Evolutionary conservation across 306 rosid genomes (phyloP).

Genomic region (Corylus heterophylla): DNA sequence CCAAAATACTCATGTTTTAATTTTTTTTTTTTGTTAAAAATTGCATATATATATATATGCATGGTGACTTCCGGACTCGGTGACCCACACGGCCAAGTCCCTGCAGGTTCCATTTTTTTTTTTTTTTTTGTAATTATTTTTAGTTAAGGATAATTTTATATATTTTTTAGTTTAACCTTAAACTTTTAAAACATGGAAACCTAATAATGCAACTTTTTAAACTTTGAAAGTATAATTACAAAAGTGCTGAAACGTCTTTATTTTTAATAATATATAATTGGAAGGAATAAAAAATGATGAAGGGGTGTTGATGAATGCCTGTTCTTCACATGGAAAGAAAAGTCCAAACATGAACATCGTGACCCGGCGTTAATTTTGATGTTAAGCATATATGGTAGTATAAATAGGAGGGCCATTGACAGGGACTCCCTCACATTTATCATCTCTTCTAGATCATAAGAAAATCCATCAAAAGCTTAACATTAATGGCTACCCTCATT

Average conservation of each 20-base stretch:
- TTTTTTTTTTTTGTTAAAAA: too few relatives aligned
- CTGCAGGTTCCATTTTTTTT: too few relatives aligned
- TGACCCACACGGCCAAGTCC: too few relatives aligned
- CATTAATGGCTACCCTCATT: constrained; percentile 55
- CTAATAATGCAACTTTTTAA: too few relatives aligned
- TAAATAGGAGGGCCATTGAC: neutral
- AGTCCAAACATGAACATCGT: neutral
- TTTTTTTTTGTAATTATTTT: too few relatives aligned
- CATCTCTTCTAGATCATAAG: neutral
- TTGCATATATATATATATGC: too few relatives aligned
- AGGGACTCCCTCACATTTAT: neutral
- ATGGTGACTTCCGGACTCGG: too few relatives aligned
- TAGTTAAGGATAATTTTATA: too few relatives aligned
- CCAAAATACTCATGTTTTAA: too few relatives aligned
- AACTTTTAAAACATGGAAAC: too few relatives aligned
- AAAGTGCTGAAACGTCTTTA: neutral
- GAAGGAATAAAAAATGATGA: neutral
- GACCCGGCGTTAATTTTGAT: constrained; percentile 42
- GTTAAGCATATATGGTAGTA: neutral
- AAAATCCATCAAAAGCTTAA: neutral
- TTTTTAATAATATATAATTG: neutral
- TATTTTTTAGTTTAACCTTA: too few relatives aligned
- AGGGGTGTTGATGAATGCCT: neutral
- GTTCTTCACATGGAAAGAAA: constrained; percentile 23
- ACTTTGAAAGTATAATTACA: too few relatives aligned